phyloP scores from a whole-genome alignment of 768 basidiomycete species.

The Mycena latifolia region DNA sequence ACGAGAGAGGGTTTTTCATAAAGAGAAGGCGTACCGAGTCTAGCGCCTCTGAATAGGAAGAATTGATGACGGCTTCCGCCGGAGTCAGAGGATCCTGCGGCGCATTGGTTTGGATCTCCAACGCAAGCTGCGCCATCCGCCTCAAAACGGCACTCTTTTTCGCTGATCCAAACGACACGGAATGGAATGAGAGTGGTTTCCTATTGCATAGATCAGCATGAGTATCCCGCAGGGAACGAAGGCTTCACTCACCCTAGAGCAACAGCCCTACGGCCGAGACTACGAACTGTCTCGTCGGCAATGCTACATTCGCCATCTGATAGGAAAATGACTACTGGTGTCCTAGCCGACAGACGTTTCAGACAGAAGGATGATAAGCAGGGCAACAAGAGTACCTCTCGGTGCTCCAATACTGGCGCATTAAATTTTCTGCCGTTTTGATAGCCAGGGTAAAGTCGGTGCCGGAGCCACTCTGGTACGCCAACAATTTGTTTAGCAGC shows the following conservation, averaged over 20 bases:
- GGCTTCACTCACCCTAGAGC: constrained; percentile 56
- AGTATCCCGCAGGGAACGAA: neutral
- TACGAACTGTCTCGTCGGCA: constrained; percentile 52
- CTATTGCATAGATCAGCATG: constrained; percentile 40
- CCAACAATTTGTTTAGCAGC: constrained; percentile 53
- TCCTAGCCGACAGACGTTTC: no score
- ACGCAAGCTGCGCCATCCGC: constrained; percentile 61
- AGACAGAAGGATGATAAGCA: neutral
- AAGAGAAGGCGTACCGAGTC: constrained; percentile 56
- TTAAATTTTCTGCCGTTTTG: constrained; percentile 44
- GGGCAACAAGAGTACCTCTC: constrained; percentile 65
- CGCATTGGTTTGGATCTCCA: constrained; percentile 54
- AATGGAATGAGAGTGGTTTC: constrained; percentile 64
- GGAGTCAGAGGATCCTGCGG: constrained; percentile 54
- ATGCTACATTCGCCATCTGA: constrained; percentile 67
- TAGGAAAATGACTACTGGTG: constrained; percentile 65
- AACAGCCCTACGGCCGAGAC: constrained; percentile 55
- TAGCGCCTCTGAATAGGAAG: constrained; percentile 60
- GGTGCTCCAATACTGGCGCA: constrained; percentile 61
- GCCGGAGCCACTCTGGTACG: constrained; percentile 41
- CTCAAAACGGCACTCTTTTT: constrained; percentile 43
- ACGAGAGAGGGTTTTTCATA: neutral
- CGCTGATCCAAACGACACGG: constrained; percentile 61
- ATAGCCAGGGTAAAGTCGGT: constrained; percentile 61
- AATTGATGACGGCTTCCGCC: constrained; percentile 45